A percentile compares a stretch with the other conserved stretches of the same genome.
These are phyloP conservation scores for Gaultheria prostrata DNA, from an alignment of 148 eudicot genomes.

Conservation along the genomic window DNA sequence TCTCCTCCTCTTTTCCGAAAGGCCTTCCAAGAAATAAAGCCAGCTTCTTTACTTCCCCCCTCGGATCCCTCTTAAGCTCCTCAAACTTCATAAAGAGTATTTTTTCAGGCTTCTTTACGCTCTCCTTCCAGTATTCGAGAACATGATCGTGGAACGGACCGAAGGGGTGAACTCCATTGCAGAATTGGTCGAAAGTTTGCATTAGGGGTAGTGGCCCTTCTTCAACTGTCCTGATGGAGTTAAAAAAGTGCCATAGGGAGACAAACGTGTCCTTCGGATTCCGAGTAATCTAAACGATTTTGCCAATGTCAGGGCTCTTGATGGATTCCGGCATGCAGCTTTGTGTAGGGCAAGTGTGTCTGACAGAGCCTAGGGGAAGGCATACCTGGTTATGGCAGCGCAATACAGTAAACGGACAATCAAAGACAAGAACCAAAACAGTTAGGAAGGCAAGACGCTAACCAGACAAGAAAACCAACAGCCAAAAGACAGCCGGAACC, in stretches of 20 bases:
- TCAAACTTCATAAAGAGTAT: conserved; percentile 31
- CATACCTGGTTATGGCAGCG: neutral
- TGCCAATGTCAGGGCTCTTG: conserved; percentile 6
- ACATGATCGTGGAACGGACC: conserved; percentile 21
- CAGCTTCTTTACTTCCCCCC: conserved; percentile 22
- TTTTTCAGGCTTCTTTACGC: conserved; percentile 26
- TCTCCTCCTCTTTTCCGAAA: conserved; percentile 22
- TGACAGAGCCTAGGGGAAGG: conserved; percentile 9
- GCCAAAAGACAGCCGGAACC: too few species aligned
- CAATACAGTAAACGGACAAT: too few species aligned
- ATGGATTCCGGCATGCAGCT: conserved; percentile 17
- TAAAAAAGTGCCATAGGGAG: conserved; percentile 26
- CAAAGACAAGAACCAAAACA: too few species aligned
- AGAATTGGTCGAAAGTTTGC: conserved; percentile 21
- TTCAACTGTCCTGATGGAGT: neutral
- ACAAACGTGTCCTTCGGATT: conserved; percentile 23
- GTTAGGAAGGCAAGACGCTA: too few species aligned
- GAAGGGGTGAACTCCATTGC: conserved; percentile 20
- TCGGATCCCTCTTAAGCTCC: conserved; percentile 27
- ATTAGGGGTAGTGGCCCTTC: conserved; percentile 1
- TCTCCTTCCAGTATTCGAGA: conserved; percentile 27
- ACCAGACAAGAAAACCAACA: too few species aligned
- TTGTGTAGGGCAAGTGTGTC: conserved; percentile 18
- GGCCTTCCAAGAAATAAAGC: conserved; percentile 27
- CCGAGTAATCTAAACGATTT: conserved; percentile 23